Conservation (phyloP, 2,329 filamentous ascomycete genomes). For the Claviceps purpurea region DNA sequence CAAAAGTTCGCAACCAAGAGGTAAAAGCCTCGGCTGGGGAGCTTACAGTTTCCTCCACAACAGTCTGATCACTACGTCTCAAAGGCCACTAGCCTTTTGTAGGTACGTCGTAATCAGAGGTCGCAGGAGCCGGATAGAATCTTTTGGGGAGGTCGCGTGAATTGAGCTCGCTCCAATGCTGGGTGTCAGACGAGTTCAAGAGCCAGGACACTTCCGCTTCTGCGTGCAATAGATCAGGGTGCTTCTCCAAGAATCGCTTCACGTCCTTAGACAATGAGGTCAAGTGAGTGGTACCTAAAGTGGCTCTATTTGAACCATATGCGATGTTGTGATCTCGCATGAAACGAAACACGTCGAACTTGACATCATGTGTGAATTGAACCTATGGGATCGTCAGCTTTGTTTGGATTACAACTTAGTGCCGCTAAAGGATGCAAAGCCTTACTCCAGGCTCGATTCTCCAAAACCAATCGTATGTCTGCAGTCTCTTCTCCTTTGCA, state of each 20-base stretch:
- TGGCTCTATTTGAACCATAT: conserved; percentile 50
- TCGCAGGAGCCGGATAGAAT: not conserved
- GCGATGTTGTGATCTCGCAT: conserved; percentile 76
- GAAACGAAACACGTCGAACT: conserved; percentile 77
- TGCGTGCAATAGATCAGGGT: conserved; percentile 30
- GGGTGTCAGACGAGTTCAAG: conserved; percentile 12
- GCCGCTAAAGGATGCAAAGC: conserved; percentile 2
- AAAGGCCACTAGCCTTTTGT: conserved; percentile 4
- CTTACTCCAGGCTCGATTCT: conserved; percentile 46
- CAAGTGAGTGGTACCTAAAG: conserved; percentile 29
- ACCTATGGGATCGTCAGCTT: conserved; percentile 22
- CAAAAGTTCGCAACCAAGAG: conserved; percentile 24
- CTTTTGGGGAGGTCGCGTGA: not conserved
- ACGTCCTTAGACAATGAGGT: conserved; percentile 32
- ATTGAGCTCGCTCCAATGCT: not conserved
- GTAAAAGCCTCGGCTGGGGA: conserved; percentile 17
- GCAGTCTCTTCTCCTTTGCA: conserved; percentile 61
- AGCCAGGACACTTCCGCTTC: conserved; percentile 37
- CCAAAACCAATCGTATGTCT: conserved; percentile 47
- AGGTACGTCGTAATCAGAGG: not conserved
- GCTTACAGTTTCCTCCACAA: conserved; percentile 8
- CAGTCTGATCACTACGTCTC: not conserved
- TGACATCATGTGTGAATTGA: conserved; percentile 45
- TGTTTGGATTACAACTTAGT: not conserved
- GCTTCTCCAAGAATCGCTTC: conserved; percentile 29